A percentile compares a stretch with the other conserved stretches of the same genome.
phyloP scores from a whole-genome alignment of 345 rosid species.

The Psidium friedrichsthalianum region DNA sequence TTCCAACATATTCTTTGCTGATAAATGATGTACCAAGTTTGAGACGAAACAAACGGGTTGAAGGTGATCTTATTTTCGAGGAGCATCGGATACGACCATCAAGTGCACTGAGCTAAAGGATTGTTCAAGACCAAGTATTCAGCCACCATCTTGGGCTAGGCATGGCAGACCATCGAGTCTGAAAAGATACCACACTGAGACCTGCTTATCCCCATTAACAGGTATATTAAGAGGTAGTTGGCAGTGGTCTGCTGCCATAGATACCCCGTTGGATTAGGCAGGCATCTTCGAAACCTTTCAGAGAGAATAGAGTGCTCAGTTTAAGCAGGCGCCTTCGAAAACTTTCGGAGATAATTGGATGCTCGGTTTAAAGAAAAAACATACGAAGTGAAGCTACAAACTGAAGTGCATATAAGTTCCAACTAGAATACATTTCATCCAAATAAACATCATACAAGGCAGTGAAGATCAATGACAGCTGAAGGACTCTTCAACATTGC shows the following conservation, averaged over 20 bases:
- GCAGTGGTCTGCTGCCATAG: not conserved
- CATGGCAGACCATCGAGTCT: not conserved
- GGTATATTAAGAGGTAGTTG: not conserved
- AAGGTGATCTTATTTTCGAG: not conserved
- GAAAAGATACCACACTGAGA: not conserved
- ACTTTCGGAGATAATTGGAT: not conserved
- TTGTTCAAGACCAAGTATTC: not conserved
- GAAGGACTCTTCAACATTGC: not conserved
- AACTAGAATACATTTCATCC: not conserved
- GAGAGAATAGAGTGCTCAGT: not conserved
- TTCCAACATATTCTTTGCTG: not conserved
- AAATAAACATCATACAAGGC: not conserved
- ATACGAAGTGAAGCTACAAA: not conserved
- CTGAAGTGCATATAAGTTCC: not conserved
- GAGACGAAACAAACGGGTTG: not conserved
- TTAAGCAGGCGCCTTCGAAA: not conserved
- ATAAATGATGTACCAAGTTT: not conserved
- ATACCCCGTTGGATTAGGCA: not conserved
- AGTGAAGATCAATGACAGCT: not conserved
- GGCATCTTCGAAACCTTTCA: not conserved
- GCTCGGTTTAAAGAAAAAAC: not conserved
- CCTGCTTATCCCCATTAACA: not conserved
- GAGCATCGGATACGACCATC: not conserved
- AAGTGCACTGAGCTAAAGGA: not conserved
- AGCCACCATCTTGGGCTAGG: not conserved